Base-by-base conservation (phyloP, 192 early-diverging fungal species). In the Coemansia sp. region DNA sequence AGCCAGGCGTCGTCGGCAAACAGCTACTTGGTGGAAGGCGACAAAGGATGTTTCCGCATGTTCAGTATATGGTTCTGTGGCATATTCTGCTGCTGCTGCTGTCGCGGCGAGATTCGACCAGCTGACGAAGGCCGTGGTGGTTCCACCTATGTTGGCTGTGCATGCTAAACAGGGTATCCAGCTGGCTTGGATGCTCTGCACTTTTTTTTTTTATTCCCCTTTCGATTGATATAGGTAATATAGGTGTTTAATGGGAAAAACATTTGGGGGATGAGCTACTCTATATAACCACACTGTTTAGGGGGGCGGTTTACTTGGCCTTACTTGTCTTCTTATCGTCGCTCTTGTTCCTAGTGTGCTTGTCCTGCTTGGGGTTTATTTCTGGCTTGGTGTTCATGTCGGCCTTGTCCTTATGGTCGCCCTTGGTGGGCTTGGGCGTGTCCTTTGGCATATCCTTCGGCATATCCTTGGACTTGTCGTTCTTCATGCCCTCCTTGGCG, bases 41-140 rank as follows among this genome's bases (percentile, higher is more conserved):
- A 80, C 61, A 62, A 66, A 2, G 49, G 77, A 55, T 68, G 72
- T 21, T 64, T 70, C 19, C 77, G 77, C 42, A 57, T 42, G 52
- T 74, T 73, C 28, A 58, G 64, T 47, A 75, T 80, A 11, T 67
- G 69, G 72, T 67, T 50, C 49, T 74, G 72, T 38, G 63, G 58
- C 17, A 10, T 38, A 11, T 55, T 63, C n/a, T 72, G 58, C 63
- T 78, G 76, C 61, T 78, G 77, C 64, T 74, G 76, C 63, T 80
- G 73, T 32, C 53, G 47, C 6, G 57, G 72, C 55, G 72, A 74
- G 19, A 68, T 64, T 2, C 57, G 37, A 23, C 39, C 76, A n/a
- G 64, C 59, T 6, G 70, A 61, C 39, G 62, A 52, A 7, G 38
- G 63, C 30, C 76, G 76, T 26, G 76, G 76, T 19, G 72, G 76